phyloP scores from a whole-genome alignment of 1,284 basidiomycete species.

The Cryptococcus wingfieldii region DNA sequence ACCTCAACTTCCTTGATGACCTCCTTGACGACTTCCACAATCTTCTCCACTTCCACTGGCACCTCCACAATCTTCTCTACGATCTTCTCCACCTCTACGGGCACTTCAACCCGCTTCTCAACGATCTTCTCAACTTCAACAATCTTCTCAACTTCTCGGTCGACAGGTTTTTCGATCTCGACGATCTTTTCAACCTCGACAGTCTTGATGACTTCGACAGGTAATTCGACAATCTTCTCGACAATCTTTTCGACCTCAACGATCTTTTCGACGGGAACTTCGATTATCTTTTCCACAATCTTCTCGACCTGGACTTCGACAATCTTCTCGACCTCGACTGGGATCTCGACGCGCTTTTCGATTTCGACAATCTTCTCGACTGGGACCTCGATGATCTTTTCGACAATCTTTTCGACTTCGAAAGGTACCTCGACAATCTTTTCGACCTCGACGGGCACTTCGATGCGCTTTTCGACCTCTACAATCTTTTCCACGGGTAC shows the following conservation, averaged over 20 bases:
- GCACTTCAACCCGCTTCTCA: conserved; percentile 26
- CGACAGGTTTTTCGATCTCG: conserved; percentile 44
- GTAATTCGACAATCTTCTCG: conserved; percentile 29
- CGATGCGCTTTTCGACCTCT: conserved; percentile 35
- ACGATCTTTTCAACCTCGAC: conserved; percentile 45
- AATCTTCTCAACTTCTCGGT: conserved; percentile 19
- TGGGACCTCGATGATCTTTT: conserved; percentile 38
- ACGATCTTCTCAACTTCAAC: conserved; percentile 30
- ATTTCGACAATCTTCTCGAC: conserved; percentile 28
- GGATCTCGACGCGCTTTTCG: conserved; percentile 32
- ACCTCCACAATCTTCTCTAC: conserved; percentile 35
- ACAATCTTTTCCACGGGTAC: conserved; percentile 38
- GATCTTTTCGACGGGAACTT: conserved; percentile 39
- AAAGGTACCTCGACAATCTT: conserved; percentile 32
- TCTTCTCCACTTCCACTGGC: conserved; percentile 36
- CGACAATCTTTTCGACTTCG: conserved; percentile 39
- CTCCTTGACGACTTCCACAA: conserved; percentile 20
- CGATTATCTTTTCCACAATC: conserved; percentile 42
- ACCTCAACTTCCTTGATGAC: conserved; percentile 38
- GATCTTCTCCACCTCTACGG: conserved; percentile 22
- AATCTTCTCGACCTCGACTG: conserved; percentile 31
- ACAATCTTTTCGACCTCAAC: conserved; percentile 39
- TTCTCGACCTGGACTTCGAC: conserved; percentile 43
- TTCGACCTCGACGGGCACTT: conserved; percentile 34
- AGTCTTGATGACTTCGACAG: conserved; percentile 24